Conservation (phyloP, 768 basidiomycete species). For the Tricholoma sp. region DNA sequence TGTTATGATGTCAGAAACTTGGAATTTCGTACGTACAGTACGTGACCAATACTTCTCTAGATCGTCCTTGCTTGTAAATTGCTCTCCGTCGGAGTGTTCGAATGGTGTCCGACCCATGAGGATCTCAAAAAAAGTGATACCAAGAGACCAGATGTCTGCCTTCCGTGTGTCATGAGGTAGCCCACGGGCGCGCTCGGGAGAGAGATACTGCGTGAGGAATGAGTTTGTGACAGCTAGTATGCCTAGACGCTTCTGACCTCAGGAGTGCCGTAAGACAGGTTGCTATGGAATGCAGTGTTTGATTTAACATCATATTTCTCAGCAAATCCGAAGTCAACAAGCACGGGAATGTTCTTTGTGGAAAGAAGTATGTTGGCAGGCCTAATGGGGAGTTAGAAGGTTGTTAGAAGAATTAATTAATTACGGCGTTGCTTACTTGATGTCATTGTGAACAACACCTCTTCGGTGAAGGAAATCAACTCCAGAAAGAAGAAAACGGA, state of each 20-base stretch:
- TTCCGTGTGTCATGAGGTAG: constrained; percentile 90
- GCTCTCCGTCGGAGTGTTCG: constrained; percentile 73
- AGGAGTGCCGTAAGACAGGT: constrained; percentile 86
- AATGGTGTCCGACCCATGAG: constrained; percentile 91
- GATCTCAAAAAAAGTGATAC: constrained; percentile 92
- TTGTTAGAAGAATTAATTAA: not conserved
- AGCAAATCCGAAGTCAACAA: constrained; percentile 97
- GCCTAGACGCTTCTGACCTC: constrained; percentile 46
- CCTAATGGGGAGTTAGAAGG: constrained; percentile 31
- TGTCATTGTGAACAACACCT: constrained; percentile 89
- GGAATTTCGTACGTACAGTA: constrained; percentile 43
- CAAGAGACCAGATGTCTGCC: constrained; percentile 83
- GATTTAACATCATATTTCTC: constrained; percentile 72
- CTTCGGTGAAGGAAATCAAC: constrained; percentile 80
- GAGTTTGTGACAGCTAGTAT: not conserved
- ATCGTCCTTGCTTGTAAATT: constrained; percentile 74
- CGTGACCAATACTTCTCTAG: constrained; percentile 84
- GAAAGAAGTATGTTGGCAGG: constrained; percentile 93
- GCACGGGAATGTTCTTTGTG: constrained; percentile 69
- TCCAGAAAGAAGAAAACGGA: constrained; percentile 74
- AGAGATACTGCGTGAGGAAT: constrained; percentile 63
- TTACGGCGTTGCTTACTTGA: constrained; percentile 59
- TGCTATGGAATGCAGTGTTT: constrained; percentile 70
- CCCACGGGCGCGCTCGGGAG: constrained; percentile 87
- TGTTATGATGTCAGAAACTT: not conserved